phyloP scores from a whole-genome alignment of 352 stramenopile genomes.

The Phytopythium montanum region DNA sequence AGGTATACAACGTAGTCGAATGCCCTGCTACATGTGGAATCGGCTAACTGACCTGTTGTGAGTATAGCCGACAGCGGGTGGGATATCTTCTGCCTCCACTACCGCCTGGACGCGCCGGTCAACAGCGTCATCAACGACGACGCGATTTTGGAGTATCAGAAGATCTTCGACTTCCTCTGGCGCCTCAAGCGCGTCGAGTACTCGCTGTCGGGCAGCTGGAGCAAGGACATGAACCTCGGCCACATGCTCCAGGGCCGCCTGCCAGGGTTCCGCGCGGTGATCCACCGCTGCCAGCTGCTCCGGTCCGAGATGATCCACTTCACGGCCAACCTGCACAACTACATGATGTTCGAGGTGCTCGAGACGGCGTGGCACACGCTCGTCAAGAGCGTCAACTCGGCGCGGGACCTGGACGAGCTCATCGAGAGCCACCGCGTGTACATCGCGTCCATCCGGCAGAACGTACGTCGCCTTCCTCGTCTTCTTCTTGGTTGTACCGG shows the following conservation, averaged over 20 bases:
- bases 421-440: constrained; percentile 96
- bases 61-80: constrained; percentile 84
- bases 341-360: constrained; percentile 98
- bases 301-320: constrained; percentile 98
- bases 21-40: not conserved
- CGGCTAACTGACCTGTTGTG: not conserved
- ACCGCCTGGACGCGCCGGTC: constrained; percentile 82
- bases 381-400: constrained; percentile 84
- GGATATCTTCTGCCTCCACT: constrained; percentile 94
- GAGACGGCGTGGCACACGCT: constrained; percentile 94
- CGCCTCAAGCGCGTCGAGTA: constrained; percentile 89
- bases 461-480: constrained; percentile 40
- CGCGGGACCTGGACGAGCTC: constrained; percentile 93
- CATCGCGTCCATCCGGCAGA: constrained; percentile 88
- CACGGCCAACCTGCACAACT: constrained; percentile 96
- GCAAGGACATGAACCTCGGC: constrained; percentile 94
- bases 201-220: constrained; percentile 95
- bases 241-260: constrained; percentile 88
- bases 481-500: not conserved
- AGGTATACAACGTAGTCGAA: constrained; percentile 18
- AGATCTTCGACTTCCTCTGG: constrained; percentile 91
- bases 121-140: constrained; percentile 88
- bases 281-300: constrained; percentile 94
- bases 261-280: constrained; percentile 50
- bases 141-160: constrained; percentile 85